phyloP scores from a whole-genome alignment of 257 asterid species.

The Lycium barbarum region DNA sequence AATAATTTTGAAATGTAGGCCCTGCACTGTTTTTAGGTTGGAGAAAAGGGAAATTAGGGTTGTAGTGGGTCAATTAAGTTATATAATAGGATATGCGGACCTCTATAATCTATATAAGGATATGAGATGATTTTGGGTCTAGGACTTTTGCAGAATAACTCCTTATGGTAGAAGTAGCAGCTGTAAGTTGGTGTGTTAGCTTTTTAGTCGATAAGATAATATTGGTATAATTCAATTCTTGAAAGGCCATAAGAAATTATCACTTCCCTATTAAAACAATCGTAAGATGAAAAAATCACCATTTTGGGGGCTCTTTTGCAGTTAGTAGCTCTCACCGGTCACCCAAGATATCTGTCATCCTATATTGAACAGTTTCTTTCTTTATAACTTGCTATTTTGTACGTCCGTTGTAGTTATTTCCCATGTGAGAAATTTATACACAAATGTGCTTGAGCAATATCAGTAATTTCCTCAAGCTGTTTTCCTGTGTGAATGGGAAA shows the following conservation, averaged over 20 bases:
- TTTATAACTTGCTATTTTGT: not conserved
- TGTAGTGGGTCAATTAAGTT: not conserved
- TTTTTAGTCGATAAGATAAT: not conserved
- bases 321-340: not conserved
- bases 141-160: not conserved
- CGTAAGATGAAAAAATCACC: not conserved
- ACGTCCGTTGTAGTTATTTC: not conserved
- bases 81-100: not conserved
- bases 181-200: not conserved
- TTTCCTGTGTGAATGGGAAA: constrained; percentile 88
- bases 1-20: not conserved
- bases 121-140: too few species aligned
- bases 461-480: constrained; percentile 69
- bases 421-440: constrained; percentile 12
- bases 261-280: not conserved
- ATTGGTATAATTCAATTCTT: not conserved
- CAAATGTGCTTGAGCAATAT: constrained; percentile 48
- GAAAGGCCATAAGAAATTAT: not conserved
- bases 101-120: too few species aligned
- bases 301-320: not conserved
- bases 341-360: not conserved
- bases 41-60: not conserved
- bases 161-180: not conserved
- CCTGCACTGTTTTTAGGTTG: not conserved
- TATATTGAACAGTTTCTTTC: not conserved